A percentile compares a stretch with the other conserved stretches of the same genome.
Evolutionary conservation across 306 rosid species (phyloP).

Genomic region (Datisca glomerata): DNA sequence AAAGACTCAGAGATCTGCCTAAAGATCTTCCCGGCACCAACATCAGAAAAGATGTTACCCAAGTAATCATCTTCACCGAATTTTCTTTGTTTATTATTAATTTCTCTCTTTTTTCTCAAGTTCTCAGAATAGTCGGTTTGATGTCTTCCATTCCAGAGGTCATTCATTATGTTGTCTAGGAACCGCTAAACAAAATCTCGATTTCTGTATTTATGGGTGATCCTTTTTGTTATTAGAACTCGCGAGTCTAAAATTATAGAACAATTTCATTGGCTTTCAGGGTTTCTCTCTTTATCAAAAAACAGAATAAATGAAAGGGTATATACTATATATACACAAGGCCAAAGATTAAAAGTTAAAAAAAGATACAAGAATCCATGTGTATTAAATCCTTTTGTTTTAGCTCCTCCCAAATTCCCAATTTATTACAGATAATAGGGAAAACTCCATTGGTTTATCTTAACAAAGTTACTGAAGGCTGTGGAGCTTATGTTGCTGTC

Average conservation of each 20-base stretch:
- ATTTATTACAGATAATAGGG: conserved; percentile 63
- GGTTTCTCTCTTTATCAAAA: too few relatives aligned
- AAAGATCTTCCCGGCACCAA: conserved; percentile 70
- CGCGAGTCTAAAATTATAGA: too few relatives aligned
- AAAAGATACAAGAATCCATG: neutral
- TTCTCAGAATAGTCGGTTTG: too few relatives aligned
- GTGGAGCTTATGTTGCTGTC: conserved; percentile 87
- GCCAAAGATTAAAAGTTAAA: neutral
- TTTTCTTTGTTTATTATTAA: neutral
- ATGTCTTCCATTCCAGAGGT: too few relatives aligned
- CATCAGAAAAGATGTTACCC: conserved; percentile 54
- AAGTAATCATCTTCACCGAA: conserved; percentile 24
- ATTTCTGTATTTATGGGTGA: too few relatives aligned
- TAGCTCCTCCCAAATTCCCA: too few relatives aligned
- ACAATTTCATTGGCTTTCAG: too few relatives aligned
- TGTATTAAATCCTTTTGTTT: neutral
- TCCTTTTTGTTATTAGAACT: too few relatives aligned
- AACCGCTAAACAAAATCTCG: too few relatives aligned
- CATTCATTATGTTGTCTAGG: too few relatives aligned
- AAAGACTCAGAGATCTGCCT: conserved; percentile 71
- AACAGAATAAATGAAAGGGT: too few relatives aligned
- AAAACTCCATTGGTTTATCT: conserved; percentile 83
- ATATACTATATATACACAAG: too few relatives aligned
- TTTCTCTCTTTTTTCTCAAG: neutral
- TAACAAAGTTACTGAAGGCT: conserved; percentile 89